These are phyloP conservation scores for Calvatia gigantea DNA, from an alignment of 768 basidiomycete genomes.

Conservation along the genomic window DNA sequence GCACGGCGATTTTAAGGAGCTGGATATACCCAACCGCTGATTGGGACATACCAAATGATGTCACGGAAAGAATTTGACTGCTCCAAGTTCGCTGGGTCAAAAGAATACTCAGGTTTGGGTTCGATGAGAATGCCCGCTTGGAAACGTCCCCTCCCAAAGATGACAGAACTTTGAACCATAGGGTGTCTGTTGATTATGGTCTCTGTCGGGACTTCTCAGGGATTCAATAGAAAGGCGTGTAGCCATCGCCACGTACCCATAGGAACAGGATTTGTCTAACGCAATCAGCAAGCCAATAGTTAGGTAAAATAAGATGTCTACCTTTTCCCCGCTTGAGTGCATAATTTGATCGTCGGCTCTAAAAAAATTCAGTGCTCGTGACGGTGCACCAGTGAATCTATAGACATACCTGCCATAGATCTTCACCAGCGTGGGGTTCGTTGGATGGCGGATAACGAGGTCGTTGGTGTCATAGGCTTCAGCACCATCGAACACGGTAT, in stretches of 20 bases:
- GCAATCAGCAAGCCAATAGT: not conserved
- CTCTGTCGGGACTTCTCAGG: slow-evolving; percentile 26
- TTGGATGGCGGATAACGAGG: slow-evolving; percentile 37
- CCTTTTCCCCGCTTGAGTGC: slow-evolving; percentile 40
- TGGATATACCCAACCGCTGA: not conserved
- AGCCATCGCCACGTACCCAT: slow-evolving; percentile 22
- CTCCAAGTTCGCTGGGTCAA: not conserved
- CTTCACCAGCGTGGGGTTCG: slow-evolving; percentile 29
- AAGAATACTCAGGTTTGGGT: slow-evolving; percentile 16
- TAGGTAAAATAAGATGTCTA: slow-evolving; percentile 11
- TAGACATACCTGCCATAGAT: slow-evolving; percentile 32
- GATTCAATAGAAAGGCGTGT: slow-evolving; percentile 5
- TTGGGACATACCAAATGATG: slow-evolving; percentile 7
- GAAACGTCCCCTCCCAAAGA: slow-evolving; percentile 35
- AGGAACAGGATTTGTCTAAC: slow-evolving; percentile 33
- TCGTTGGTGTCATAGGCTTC: slow-evolving; percentile 36
- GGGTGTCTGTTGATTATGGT: slow-evolving; percentile 29
- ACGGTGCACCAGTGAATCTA: slow-evolving; percentile 20
- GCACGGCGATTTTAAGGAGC: not conserved
- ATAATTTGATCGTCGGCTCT: slow-evolving; percentile 41
- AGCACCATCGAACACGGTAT: slow-evolving; percentile 26
- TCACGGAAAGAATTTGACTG: not conserved
- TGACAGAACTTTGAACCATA: slow-evolving; percentile 24
- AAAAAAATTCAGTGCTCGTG: slow-evolving; percentile 24
- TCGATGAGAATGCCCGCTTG: slow-evolving; percentile 35